Percentiles rank a stretch among this genome's conserved stretches.
Conservation (phyloP, 495 filamentous ascomycete species). For the Penicillium cosmopolitanum region DNA sequence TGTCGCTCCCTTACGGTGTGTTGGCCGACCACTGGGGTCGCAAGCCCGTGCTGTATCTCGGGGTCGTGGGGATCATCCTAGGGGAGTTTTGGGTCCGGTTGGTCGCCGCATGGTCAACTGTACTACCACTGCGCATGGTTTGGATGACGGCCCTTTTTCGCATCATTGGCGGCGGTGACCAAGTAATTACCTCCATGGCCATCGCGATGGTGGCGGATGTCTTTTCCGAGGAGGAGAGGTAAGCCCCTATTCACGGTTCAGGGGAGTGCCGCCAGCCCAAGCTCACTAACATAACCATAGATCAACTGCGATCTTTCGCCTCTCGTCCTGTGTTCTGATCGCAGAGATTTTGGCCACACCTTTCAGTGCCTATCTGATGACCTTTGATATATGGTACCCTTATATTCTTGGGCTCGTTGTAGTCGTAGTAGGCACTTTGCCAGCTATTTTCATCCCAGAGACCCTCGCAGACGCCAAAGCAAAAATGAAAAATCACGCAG, state of each 20-base stretch:
- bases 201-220: constrained; percentile 38
- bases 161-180: constrained; percentile 37
- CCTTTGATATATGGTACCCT: constrained; percentile 29
- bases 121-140: constrained; percentile 36
- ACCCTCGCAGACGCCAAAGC: constrained; percentile 37
- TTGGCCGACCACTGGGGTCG: constrained; percentile 49
- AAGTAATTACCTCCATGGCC: constrained; percentile 23
- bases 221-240: constrained; percentile 40
- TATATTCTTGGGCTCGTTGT: constrained; percentile 31
- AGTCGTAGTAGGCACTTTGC: constrained; percentile 28
- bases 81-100: constrained; percentile 37
- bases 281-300: constrained; percentile 13
- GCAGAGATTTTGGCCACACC: constrained; percentile 39
- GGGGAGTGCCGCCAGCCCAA: no score
- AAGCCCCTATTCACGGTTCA: neutral
- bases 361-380: constrained; percentile 38
- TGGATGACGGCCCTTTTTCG: constrained; percentile 35
- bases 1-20: constrained; percentile 40
- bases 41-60: constrained; percentile 42
- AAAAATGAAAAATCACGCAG: constrained; percentile 3
- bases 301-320: constrained; percentile 32
- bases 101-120: constrained; percentile 32
- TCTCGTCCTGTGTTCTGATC: constrained; percentile 23
- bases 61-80: constrained; percentile 37
- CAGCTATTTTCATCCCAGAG: constrained; percentile 49